Base-by-base conservation (phyloP, 345 rosid genomes). In the Microthlaspi erraticum region DNA sequence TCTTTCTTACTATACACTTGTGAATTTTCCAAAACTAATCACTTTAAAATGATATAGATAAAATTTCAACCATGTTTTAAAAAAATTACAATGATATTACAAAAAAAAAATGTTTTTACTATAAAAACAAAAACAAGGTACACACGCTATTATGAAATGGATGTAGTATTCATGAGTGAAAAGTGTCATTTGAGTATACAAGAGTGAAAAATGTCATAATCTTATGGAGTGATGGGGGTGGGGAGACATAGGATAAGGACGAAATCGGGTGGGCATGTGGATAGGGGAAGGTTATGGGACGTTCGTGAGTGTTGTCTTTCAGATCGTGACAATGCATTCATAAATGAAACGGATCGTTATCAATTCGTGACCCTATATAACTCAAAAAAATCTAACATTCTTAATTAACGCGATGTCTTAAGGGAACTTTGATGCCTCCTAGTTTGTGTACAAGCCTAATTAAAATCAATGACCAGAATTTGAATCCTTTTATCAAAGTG, bases 301-400 rank as follows among this genome's bases (percentile, higher is more conserved):
- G 44, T 64, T 29, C 19, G n/a, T 49, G 23, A n/a, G 50, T 48
- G 46, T 19, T 65, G 70, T 65, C 56, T 29, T 59, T 37, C 10
- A 49, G 60, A 73, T 49, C 58, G 77, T 58, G 66, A 73, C 77
- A 73, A 56, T 65, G 65, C 66, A 56, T 46, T n/a, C 32, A 56
- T 55, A 51, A 31, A 60, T 71, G 62, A 62, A 62, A 43, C 8
- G 29, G 46, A 53, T 62, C 69, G 44, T 52, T 34, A 11, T 71
- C 75, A 41, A 17, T 32, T 32, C 45, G 38, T 31, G 26, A 61
- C 53, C 64, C 49, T 23, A 2, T 23, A 2, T 43, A 42, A 3
- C 42, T 31, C 66, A 9, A 42, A 14, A 1, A 26, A 26, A 26
- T 2, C 5, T 58, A 18, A 29, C 71, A 29, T 34, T 18, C 73